Evolutionary conservation across 2,329 filamentous ascomycete species (phyloP).

Genomic region (Talaromyces sp.): DNA sequence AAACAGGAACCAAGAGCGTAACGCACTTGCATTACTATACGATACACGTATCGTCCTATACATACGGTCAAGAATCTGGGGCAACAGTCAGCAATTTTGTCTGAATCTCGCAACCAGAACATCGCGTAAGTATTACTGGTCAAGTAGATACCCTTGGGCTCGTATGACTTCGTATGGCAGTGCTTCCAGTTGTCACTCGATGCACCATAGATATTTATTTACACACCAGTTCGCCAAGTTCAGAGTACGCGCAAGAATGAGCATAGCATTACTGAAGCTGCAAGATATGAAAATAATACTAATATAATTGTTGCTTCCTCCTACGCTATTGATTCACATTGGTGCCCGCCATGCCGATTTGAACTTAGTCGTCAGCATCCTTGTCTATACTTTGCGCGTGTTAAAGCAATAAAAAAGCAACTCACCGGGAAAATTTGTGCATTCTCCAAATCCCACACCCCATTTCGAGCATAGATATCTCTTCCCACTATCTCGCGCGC

Average conservation of each 20-base stretch:
- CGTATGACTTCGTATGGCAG: neutral
- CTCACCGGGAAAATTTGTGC: slow-evolving; percentile 38
- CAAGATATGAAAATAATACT: neutral
- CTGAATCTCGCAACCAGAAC: neutral
- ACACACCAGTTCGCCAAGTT: too few relatives aligned
- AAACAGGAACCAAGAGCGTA: neutral
- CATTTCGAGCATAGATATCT: slow-evolving; percentile 65
- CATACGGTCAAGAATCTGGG: too few relatives aligned
- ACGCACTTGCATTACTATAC: neutral
- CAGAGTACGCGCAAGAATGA: too few relatives aligned
- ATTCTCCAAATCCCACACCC: slow-evolving; percentile 76
- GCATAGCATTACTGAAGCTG: neutral
- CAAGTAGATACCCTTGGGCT: neutral
- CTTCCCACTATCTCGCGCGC: slow-evolving; percentile 59
- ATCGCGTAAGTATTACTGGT: neutral
- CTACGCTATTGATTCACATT: neutral
- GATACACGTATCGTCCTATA: too few relatives aligned
- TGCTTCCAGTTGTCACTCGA: neutral
- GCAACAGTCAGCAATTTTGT: neutral
- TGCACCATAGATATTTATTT: neutral
- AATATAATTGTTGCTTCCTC: too few relatives aligned
- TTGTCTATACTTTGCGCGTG: neutral
- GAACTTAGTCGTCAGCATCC: neutral
- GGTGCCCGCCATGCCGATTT: neutral
- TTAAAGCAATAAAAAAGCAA: slow-evolving; percentile 4